Conservation (phyloP, 176 grass and related monocot species). For the Triticum dicoccoides region DNA sequence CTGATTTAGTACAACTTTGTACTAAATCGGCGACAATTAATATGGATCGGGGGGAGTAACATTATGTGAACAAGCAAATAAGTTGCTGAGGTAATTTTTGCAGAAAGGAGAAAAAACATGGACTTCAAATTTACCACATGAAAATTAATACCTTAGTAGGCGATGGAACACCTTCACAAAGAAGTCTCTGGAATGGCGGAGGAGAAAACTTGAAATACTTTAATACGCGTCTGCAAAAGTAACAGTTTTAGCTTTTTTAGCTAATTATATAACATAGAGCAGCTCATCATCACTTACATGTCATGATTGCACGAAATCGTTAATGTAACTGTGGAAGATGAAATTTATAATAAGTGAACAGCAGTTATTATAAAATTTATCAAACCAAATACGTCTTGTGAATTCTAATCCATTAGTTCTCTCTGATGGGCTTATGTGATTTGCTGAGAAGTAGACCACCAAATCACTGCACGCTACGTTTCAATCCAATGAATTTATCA, state of each 20-base stretch:
- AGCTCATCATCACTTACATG: neutral
- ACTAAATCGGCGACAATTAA: too few species aligned
- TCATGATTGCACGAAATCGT: neutral
- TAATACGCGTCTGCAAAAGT: constrained; percentile 53
- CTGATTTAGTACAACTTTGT: too few species aligned
- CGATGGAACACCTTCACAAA: constrained; percentile 24
- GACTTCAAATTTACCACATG: constrained; percentile 18
- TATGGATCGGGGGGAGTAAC: too few species aligned
- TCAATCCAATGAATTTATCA: neutral
- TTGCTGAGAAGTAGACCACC: neutral
- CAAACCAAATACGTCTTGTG: neutral
- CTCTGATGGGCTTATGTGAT: neutral
- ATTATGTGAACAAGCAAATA: neutral
- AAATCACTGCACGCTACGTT: neutral
- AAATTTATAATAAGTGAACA: constrained; percentile 8
- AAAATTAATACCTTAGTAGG: constrained; percentile 53
- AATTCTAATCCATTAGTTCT: neutral
- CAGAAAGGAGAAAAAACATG: neutral
- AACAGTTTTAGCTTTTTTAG: constrained; percentile 17
- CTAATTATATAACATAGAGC: constrained; percentile 2
- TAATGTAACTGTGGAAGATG: neutral
- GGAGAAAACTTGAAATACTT: constrained; percentile 81
- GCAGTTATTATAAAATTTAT: neutral
- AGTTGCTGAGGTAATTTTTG: neutral
- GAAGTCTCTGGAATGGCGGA: constrained; percentile 69